Base-by-base conservation (phyloP, 2,329 filamentous ascomycete species). In the Alternaria metachromatica region DNA sequence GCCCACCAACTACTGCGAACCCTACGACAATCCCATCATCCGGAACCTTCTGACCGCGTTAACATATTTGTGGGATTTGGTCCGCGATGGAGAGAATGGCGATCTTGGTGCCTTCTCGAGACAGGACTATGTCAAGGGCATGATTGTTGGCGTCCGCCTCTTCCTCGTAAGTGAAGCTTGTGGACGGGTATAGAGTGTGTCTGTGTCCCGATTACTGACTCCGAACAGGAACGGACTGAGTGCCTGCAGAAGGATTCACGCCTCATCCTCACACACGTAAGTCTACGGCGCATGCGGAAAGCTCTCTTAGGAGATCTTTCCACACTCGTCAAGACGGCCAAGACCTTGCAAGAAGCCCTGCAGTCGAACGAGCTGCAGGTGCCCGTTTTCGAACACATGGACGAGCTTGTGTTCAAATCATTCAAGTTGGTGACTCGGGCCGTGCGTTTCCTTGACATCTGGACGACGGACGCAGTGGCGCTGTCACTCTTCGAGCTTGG, bases 1-100 rank as follows among this genome's bases (percentile, higher is more conserved):
- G 64, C 96, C 96, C 3, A 99, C 96, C 9, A 99, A 99, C 80
- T 99, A 98, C 80, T 99, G 96, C 83, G 94, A 97, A 78, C 87
- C 93, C 10, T 99, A 97, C 78, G 93, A 97, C 70, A 93, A 95
- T 49, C 88, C 93, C 21, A 90, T 94, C 67, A 94, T 98, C 86
- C 88, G 90, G 58, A 94, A 89, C 67, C 85, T 99, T 21, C 84
- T 99, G 37, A 94, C 93, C 72, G 93, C 94, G 1, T 84, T 97
- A 64, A 89, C 96, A 13, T 92, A 96, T 76, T 94, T 98, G 65
- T 97, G 94, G 94, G 94, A 97, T 77, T 83, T 97, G 56, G 87
- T 97, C 71, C 87, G 92, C 73, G 93, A 91, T 74, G 92, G 92
- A 30, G 89, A 89, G 21, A 88, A 91, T 57, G 91, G 90, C 57